Percentiles rank a stretch among this genome's conserved stretches.
Evolutionary conservation across 352 stramenopile genomes (phyloP).

Genomic region (Phytopythium delawarense): DNA sequence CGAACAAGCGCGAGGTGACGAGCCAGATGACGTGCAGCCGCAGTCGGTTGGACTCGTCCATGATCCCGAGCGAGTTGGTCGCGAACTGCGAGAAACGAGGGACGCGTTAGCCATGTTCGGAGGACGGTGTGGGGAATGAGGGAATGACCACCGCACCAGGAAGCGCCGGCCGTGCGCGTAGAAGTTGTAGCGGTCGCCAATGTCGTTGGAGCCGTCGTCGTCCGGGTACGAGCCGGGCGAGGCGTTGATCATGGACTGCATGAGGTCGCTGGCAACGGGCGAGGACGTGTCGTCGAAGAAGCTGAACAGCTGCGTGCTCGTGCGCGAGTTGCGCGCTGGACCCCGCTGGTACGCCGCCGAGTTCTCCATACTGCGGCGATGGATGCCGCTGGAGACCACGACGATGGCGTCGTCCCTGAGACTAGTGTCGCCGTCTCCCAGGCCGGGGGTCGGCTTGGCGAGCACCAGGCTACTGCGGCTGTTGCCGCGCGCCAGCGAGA

Average conservation of each 20-base stretch:
- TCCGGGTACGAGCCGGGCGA: conserved; percentile 29
- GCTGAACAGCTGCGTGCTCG: conserved; percentile 1
- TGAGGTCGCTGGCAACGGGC: conserved; percentile 19
- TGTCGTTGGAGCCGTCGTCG: conserved; percentile 35
- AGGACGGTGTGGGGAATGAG: background rate
- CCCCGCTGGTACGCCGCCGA: background rate
- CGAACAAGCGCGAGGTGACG: conserved; percentile 54
- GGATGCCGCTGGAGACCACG: background rate
- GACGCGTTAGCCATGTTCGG: background rate
- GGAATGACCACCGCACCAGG: conserved; percentile 16
- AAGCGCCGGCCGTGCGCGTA: conserved; percentile 49
- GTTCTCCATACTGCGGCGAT: background rate
- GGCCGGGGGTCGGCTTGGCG: background rate
- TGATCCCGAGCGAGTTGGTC: conserved; percentile 43
- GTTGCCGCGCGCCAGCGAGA: background rate
- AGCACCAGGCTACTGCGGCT: background rate
- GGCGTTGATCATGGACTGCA: conserved; percentile 43
- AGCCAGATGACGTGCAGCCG: conserved; percentile 42
- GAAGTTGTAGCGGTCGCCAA: conserved; percentile 53
- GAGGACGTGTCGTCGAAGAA: conserved; percentile 1
- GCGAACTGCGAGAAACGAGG: conserved; percentile 23
- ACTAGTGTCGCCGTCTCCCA: background rate
- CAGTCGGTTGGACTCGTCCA: conserved; percentile 42
- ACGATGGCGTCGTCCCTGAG: background rate
- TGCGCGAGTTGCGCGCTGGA: background rate